Evolutionary conservation across 176 grass and related monocot species (phyloP).

Genomic region (Oryza officinalis): DNA sequence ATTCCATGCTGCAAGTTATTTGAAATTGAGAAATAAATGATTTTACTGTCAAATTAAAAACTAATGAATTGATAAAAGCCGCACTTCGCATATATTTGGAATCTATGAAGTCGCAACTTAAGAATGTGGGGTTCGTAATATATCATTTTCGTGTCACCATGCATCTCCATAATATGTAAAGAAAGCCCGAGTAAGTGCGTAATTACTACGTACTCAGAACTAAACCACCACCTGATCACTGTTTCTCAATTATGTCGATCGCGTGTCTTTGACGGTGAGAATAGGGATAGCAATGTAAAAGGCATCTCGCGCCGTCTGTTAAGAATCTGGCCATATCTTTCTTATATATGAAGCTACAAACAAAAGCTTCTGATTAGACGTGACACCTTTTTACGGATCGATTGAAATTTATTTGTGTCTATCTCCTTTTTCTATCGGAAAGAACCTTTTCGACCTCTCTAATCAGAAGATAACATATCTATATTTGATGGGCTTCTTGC

Average conservation of each 20-base stretch:
- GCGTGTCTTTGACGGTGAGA: not conserved
- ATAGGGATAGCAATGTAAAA: conserved; percentile 12
- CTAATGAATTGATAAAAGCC: too few species aligned
- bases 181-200: too few species aligned
- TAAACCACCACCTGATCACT: not conserved
- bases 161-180: too few species aligned
- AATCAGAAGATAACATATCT: not conserved
- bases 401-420: conserved; percentile 22
- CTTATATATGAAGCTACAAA: conserved; percentile 20
- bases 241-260: not conserved
- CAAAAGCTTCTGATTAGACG: conserved; percentile 31
- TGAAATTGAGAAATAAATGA: too few species aligned
- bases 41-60: too few species aligned
- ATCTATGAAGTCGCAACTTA: too few species aligned
- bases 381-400: conserved; percentile 5
- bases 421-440: not conserved
- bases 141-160: too few species aligned
- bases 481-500: too few species aligned
- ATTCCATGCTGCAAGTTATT: too few species aligned
- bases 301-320: conserved; percentile 9
- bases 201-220: too few species aligned
- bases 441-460: not conserved
- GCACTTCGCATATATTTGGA: too few species aligned
- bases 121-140: too few species aligned
- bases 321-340: conserved; percentile 40